phyloP scores from a whole-genome alignment of 176 grass and related monocot genomes.

The Ampelocalamus luodianensis region DNA sequence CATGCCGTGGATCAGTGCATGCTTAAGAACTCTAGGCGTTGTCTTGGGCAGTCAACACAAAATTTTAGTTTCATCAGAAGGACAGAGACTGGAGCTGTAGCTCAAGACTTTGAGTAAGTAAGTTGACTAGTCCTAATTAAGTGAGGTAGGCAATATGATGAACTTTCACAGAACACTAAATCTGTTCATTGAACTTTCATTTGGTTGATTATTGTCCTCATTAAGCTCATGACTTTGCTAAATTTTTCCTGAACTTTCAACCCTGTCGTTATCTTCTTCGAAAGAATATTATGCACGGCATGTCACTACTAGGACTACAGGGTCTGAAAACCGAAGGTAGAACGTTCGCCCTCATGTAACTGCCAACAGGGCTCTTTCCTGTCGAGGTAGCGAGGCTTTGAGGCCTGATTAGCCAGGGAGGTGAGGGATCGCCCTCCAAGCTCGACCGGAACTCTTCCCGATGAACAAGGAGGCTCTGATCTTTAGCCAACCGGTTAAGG shows the following conservation, averaged over 20 bases:
- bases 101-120: not conserved
- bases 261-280: not conserved
- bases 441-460: no score
- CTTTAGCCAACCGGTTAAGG: no score
- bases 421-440: no score
- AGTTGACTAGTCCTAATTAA: not conserved
- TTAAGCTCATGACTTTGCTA: not conserved
- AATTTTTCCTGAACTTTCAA: not conserved
- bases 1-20: not conserved
- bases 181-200: not conserved
- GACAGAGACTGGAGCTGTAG: not conserved
- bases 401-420: no score
- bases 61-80: constrained; percentile 3
- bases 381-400: no score
- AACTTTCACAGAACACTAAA: not conserved
- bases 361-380: no score
- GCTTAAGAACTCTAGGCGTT: constrained; percentile 20
- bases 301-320: not conserved
- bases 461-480: no score
- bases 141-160: not conserved
- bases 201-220: not conserved
- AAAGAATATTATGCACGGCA: not conserved
- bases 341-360: no score
- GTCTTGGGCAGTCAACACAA: not conserved
- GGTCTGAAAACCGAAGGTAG: no score